phyloP scores from a whole-genome alignment of 441 rosid species.

The Arabidopsis hybrid region DNA sequence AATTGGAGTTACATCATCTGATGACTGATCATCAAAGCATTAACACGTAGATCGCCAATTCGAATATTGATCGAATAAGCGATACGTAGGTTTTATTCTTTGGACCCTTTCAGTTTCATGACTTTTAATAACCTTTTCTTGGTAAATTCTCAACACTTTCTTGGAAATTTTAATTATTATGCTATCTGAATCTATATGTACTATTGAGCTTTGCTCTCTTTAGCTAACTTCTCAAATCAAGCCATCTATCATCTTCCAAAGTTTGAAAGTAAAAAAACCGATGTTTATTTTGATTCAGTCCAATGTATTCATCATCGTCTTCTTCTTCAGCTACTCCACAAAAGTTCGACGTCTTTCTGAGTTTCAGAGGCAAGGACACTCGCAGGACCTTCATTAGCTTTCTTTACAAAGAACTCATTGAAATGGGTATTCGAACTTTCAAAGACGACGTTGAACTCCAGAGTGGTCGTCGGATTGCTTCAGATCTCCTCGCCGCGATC shows the following conservation, averaged over 20 bases:
- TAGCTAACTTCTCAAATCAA: too few species aligned
- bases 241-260: background rate
- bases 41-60: slow-evolving; percentile 4
- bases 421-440: slow-evolving; percentile 47
- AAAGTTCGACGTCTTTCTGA: slow-evolving; percentile 60
- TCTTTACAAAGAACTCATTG: slow-evolving; percentile 43
- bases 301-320: slow-evolving; percentile 16
- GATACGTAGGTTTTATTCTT: background rate
- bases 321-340: background rate
- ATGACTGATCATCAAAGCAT: background rate
- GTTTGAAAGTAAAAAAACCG: background rate
- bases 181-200: background rate
- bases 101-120: slow-evolving; percentile 1
- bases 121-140: background rate
- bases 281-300: background rate
- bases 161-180: background rate
- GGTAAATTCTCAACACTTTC: slow-evolving; percentile 7
- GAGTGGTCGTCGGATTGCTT: slow-evolving; percentile 52
- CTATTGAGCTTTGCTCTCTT: too few species aligned
- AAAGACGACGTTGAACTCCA: slow-evolving; percentile 53
- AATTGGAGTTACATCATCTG: slow-evolving; percentile 1
- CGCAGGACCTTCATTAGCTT: slow-evolving; percentile 45
- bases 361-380: slow-evolving; percentile 63
- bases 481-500: slow-evolving; percentile 49
- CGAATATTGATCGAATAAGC: background rate